Base-by-base conservation (phyloP, 2,329 filamentous ascomycete species). In the Sphaerulina musiva region DNA sequence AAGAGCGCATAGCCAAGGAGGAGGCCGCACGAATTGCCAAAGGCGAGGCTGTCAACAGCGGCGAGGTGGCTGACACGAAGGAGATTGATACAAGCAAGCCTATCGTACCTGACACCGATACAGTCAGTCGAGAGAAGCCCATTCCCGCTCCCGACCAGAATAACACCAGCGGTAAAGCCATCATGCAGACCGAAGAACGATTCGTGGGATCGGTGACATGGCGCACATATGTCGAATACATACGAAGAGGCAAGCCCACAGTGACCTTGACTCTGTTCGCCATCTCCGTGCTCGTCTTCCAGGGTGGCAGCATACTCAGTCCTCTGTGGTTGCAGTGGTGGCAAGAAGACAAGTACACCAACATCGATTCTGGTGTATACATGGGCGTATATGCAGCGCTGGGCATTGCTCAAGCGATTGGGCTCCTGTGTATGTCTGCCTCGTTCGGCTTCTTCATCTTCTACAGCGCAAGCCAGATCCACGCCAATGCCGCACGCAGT, bases 401-500 rank as follows among this genome's bases (percentile, higher is more conserved):
- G 10, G 29, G 26, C 10, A 26, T 36, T 6, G 32, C 48, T 7
- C 48, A 44, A 10, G 40, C 26, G 4, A n/a, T 51, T 0, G 40
- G 40, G 14, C 40, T 42, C 1, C 26, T 32, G 9, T 26, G 4
- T 31, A 29, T 45, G 43, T 45, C 43, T 26, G 3, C 2, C 20
- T n/a, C 26, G 43, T 45, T 45, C 12, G 20, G 9, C 75, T 95
- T 44, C 86, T 29, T 45, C 26, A 29, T 45, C 20, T 32, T 29
- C 43, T 45, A 45, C 43, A 45, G 26, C 10, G 26, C 20, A 1
- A 45, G 12, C 20, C 43, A 45, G 84, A 26, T 20, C 91, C 90
- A 3, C 82, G 61, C 81, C 96, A n/a, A 91, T 95, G 68, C 83
- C 95, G 65, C 76, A 79, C 12, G 78, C 85, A 1, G 82, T 95